Conservation (phyloP, 129 eudicot species). For the Erigeron canadensis region DNA sequence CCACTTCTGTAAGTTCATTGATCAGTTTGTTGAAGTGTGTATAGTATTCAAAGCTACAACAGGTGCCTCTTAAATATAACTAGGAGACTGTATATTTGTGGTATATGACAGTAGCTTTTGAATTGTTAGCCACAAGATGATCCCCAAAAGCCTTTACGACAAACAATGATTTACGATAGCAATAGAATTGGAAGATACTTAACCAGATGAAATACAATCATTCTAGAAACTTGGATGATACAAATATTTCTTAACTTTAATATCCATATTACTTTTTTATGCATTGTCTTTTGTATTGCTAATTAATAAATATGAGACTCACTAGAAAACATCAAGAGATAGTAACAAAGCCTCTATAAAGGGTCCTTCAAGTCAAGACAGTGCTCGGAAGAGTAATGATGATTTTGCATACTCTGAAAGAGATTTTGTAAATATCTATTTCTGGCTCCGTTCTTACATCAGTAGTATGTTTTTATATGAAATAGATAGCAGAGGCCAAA, state of each 20-base stretch:
- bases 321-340: not conserved
- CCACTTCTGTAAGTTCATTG: too few species aligned
- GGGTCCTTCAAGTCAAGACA: not conserved
- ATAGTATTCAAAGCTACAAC: too few species aligned
- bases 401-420: not conserved
- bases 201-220: not conserved
- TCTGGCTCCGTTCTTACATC: constrained; percentile 11
- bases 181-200: not conserved
- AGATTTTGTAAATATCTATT: not conserved
- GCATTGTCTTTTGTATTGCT: not conserved
- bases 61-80: too few species aligned
- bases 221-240: not conserved
- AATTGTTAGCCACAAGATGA: not conserved
- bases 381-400: not conserved
- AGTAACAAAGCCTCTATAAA: not conserved
- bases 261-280: not conserved
- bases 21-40: too few species aligned
- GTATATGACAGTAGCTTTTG: not conserved
- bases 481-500: constrained; percentile 66
- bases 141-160: too few species aligned
- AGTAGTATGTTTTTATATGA: constrained; percentile 13
- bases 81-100: not conserved
- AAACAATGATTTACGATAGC: not conserved
- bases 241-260: not conserved
- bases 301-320: not conserved